These are phyloP conservation scores for Metarhizium brunneum DNA, from an alignment of 2,329 filamentous ascomycete genomes.

Conservation along the genomic window DNA sequence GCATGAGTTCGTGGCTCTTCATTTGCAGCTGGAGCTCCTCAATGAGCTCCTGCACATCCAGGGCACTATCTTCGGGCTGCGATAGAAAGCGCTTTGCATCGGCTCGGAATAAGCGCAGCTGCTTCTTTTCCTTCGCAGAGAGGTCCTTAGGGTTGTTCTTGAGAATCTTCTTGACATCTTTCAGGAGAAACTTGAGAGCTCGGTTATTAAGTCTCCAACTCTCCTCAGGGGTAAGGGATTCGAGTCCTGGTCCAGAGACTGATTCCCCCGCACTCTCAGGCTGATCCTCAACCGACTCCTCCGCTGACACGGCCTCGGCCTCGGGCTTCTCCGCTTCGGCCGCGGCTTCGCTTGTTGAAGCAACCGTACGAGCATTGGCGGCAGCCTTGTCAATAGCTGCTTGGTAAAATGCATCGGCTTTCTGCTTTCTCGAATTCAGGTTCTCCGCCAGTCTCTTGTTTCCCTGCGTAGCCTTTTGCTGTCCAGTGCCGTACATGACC, in stretches of 20 bases:
- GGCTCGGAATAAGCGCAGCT: slow-evolving; percentile 63
- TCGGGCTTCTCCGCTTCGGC: slow-evolving; percentile 7
- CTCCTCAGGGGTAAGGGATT: slow-evolving; percentile 14
- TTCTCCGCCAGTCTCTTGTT: slow-evolving; percentile 15
- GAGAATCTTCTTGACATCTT: slow-evolving; percentile 23
- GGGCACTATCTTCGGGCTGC: slow-evolving; percentile 20
- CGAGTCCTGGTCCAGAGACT: background rate
- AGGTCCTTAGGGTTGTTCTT: slow-evolving; percentile 40
- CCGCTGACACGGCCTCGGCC: background rate
- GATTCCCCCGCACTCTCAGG: background rate
- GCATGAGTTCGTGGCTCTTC: slow-evolving; percentile 21
- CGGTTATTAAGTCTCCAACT: slow-evolving; percentile 16
- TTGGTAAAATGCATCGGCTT: slow-evolving; percentile 16
- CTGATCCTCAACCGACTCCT: background rate
- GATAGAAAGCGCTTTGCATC: slow-evolving; percentile 53
- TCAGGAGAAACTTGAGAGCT: slow-evolving; percentile 19
- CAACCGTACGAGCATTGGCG: background rate
- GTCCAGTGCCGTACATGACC: slow-evolving; percentile 81
- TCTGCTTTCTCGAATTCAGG: slow-evolving; percentile 17
- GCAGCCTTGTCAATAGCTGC: slow-evolving; percentile 9
- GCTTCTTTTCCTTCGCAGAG: slow-evolving; percentile 64
- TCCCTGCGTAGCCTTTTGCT: slow-evolving; percentile 44
- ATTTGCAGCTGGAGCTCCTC: slow-evolving; percentile 23
- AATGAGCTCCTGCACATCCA: slow-evolving; percentile 20
- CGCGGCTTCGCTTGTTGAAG: slow-evolving; percentile 11